Evolutionary conservation across 148 eudicot species (phyloP), one percentile per base, ranked within the genome.

Genomic region (Cornus kousa): DNA sequence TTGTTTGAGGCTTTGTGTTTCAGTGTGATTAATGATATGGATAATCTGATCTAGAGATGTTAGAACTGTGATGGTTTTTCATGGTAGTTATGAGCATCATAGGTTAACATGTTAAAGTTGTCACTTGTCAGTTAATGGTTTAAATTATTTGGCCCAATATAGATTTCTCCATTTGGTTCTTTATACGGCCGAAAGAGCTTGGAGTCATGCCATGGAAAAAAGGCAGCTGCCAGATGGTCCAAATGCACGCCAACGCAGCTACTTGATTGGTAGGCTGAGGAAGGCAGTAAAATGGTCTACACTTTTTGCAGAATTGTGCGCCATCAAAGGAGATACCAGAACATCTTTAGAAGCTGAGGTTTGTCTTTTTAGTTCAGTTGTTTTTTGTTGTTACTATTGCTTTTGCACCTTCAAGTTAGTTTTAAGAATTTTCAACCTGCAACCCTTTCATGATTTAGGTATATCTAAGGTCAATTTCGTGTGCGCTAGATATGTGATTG

Each of bases 161-260:
- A 94, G 98, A 90, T 94, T 84, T 86, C 94, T 94, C 69, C 98
- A 92, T 84, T 68, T 94, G 77, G 87, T 94, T 80, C 88, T 94
- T 50, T 95, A 95, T 84, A 88, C 89, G 1, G 88, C 97, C 48
- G 99, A 95, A 89, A 91, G 97, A 85, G 99, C 99, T 70, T 95
- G 99, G 97, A 92, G 99, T 85, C 97, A 95, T 80, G 99, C 99
- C 39, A 95, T 95, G 99, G 99, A 95, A 88, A 95, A 95, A 89
- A 91, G 97, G 82, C 97, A 94, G 74, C 76, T 95, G 72, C 95
- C 97, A 75, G 97, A 93, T 82, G 97, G 97, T 31, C 97, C 97
- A 71, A 91, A 87, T 85, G 90, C 93, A 77, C 93, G 93, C 70
- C 99, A 95, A 76, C 86, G 95, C 68, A 89, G 83, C 85, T 95